A percentile compares a stretch with the other conserved stretches of the same genome.
Conservation (phyloP, 768 basidiomycete genomes). For the Boletus sp. region DNA sequence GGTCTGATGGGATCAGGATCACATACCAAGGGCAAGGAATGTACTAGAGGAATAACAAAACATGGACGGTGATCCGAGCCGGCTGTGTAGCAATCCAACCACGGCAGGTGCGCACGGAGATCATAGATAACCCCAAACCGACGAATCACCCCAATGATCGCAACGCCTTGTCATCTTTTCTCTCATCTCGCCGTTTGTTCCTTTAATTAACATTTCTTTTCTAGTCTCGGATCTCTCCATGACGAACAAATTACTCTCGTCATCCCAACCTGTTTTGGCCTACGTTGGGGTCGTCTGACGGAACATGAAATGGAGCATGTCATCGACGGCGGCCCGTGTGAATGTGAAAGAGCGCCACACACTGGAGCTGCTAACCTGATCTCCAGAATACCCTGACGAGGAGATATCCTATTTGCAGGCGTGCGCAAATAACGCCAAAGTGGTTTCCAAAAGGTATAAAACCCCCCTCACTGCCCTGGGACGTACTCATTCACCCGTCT, state of each 20-base stretch:
- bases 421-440: slow-evolving; percentile 1
- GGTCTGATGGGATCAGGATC: not conserved
- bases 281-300: no score
- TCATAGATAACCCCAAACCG: not conserved
- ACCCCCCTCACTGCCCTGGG: not conserved
- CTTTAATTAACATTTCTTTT: not conserved
- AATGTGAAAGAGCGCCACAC: not conserved
- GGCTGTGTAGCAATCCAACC: no score
- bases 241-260: not conserved
- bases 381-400: not conserved
- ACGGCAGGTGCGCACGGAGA: not conserved
- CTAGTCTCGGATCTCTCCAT: not conserved
- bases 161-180: not conserved
- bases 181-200: not conserved
- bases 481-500: not conserved
- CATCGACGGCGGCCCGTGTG: not conserved
- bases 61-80: not conserved
- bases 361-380: not conserved
- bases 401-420: not conserved
- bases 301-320: not conserved
- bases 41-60: not conserved
- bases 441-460: slow-evolving; percentile 9
- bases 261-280: not conserved
- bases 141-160: not conserved
- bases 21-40: not conserved